Conservation (phyloP, 352 stramenopile genomes). For the Phytophthora kernoviae region DNA sequence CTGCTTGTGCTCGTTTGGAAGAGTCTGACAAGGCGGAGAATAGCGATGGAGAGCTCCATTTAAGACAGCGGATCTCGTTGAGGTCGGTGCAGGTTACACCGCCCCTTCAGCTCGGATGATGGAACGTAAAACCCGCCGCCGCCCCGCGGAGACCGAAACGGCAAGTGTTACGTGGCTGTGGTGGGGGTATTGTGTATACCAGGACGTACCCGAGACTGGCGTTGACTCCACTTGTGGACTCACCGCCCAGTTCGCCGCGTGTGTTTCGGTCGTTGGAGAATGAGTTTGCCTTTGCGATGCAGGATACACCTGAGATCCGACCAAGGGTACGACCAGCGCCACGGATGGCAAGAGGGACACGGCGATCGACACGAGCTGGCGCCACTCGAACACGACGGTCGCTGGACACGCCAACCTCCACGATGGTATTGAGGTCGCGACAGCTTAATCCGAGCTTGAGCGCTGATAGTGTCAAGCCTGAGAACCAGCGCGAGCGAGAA, state of each 20-base stretch:
- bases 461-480: constrained; percentile 29
- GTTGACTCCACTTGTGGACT: constrained; percentile 41
- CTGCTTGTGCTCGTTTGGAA: constrained; percentile 29
- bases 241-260: constrained; percentile 33
- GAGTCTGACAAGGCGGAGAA: constrained; percentile 20
- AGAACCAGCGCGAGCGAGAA: constrained; percentile 47
- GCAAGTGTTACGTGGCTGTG: constrained; percentile 18
- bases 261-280: constrained; percentile 72
- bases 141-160: constrained; percentile 45
- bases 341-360: constrained; percentile 48
- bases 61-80: constrained; percentile 23
- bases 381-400: constrained; percentile 37
- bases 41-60: constrained; percentile 27
- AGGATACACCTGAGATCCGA: constrained; percentile 56
- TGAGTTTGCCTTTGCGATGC: constrained; percentile 65
- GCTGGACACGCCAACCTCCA: constrained; percentile 55
- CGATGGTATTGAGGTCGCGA: constrained; percentile 66
- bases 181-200: constrained; percentile 31
- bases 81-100: constrained; percentile 61
- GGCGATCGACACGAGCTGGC: constrained; percentile 41
- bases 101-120: constrained; percentile 71
- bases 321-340: constrained; percentile 50
- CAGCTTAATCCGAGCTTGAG: constrained; percentile 53
- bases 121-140: constrained; percentile 68
- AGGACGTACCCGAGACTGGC: constrained; percentile 38